Evolutionary conservation across 306 rosid genomes (phyloP), one percentile per base, ranked within the genome.

Genomic region (Prinsepia uniflora): DNA sequence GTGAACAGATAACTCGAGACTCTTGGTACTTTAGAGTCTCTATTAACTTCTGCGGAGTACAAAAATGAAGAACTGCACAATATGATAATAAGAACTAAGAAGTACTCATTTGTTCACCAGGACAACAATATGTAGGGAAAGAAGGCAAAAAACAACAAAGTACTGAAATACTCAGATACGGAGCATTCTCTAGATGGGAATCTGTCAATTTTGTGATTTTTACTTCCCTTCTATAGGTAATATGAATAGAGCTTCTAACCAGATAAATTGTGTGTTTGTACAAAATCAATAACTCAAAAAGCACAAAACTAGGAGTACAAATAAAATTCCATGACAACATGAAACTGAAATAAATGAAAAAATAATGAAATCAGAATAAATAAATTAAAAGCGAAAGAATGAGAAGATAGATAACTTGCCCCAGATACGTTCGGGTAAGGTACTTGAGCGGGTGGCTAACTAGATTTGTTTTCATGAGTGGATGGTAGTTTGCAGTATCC

Each of bases 401-500:
- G 55, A 67, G 53, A 54, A 22, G 24, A 54, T 17, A 57, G 44
- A 81, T 65, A 71, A 81, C 90, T 87, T 89, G 72, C 98, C 98
- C 98, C 18, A 92, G 78, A 86, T 87, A 89, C 81, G 87, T 86
- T 72, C 72, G 71, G 64, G 92, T 86, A 67, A 92, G 98, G 85
- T 92, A 89, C 86, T 89, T 92, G 47, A 92, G 95, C 0, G 96
- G 83, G 76, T 87, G 94, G 81, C 98, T 86, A 79, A 67, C 90
- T 20, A 86, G 67, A 76, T 92, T 92, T 80, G 98, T 92, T 78
- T 87, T 92, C 94, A 84, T 81, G 84, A 92, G 77, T 40, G 96
- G 98, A 56, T 14, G 77, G 71, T 92, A 89, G 67, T 78, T 83
- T 76, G 98, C 92, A 15, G 98, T 89, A 81, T 92, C 98, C 85